Percentiles rank a stretch among this genome's conserved stretches.
phyloP scores from a whole-genome alignment of 192 early-diverging fungal species.

The Radiomyces spectabilis region DNA sequence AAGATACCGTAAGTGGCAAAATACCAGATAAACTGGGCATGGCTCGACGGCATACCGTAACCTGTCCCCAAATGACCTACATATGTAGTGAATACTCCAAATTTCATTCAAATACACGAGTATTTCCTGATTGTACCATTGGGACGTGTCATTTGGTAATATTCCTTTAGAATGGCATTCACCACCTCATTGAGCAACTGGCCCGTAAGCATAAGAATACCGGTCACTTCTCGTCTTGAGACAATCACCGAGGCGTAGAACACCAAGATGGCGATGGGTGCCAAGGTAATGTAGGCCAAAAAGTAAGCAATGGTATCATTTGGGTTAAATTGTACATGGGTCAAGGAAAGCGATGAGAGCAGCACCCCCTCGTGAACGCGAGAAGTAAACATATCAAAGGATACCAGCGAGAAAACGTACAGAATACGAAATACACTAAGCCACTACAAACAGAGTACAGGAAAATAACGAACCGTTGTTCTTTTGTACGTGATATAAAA shows the following conservation, averaged over 20 bases:
- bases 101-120: too few relatives aligned
- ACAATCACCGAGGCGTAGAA: conserved; percentile 60
- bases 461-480: too few relatives aligned
- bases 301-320: conserved; percentile 48
- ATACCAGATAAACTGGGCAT: conserved; percentile 75
- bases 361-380: neutral
- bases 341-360: conserved; percentile 56
- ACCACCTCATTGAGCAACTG: conserved; percentile 64
- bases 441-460: too few relatives aligned
- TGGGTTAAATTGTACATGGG: conserved; percentile 61
- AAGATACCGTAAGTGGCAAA: conserved; percentile 56
- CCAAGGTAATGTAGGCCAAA: conserved; percentile 55
- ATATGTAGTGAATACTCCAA: neutral
- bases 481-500: neutral
- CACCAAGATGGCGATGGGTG: conserved; percentile 60
- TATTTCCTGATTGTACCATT: too few relatives aligned
- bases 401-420: too few relatives aligned
- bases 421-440: too few relatives aligned
- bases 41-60: conserved; percentile 83
- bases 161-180: conserved; percentile 53
- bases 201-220: conserved; percentile 54
- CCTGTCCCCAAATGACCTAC: conserved; percentile 60
- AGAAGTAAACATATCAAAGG: neutral
- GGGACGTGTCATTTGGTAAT: conserved; percentile 56
- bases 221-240: conserved; percentile 50